phyloP scores from a whole-genome alignment of 352 stramenopile genomes.

The Blastocystis sp. region DNA sequence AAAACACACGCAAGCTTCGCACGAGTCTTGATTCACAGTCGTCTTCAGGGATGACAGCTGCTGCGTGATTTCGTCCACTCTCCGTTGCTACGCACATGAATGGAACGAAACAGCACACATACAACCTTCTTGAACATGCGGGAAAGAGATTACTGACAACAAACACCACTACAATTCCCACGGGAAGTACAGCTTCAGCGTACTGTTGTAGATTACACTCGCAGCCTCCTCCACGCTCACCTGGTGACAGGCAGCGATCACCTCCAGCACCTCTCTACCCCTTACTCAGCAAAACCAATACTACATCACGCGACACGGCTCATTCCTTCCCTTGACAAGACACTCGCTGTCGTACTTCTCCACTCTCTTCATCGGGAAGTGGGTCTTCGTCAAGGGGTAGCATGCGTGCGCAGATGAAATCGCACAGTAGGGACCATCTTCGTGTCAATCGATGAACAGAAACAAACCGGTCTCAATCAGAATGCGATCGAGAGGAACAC shows the following conservation, averaged over 20 bases:
- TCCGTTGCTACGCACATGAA: conserved; percentile 3
- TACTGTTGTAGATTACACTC: conserved; percentile 41
- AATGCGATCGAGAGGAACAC: conserved; percentile 78
- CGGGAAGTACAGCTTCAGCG: conserved; percentile 55
- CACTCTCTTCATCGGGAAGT: conserved; percentile 79
- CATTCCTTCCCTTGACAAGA: conserved; percentile 82
- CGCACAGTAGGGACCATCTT: conserved; percentile 82
- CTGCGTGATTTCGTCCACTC: conserved; percentile 39
- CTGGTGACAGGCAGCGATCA: conserved; percentile 37
- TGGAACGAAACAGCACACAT: background rate
- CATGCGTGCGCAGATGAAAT: conserved; percentile 82
- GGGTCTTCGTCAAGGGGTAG: conserved; percentile 78
- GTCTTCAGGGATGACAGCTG: background rate
- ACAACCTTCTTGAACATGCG: conserved; percentile 66
- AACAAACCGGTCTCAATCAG: conserved; percentile 79
- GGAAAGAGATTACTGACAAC: background rate
- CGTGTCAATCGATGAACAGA: background rate
- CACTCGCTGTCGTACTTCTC: conserved; percentile 78
- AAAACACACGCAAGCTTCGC: background rate
- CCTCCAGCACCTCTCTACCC: conserved; percentile 40
- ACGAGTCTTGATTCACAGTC: conserved; percentile 11
- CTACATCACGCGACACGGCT: conserved; percentile 76
- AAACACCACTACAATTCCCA: conserved; percentile 67
- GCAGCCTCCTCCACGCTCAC: conserved; percentile 33
- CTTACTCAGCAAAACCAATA: background rate